Percentiles rank a stretch among this genome's conserved stretches.
These are phyloP conservation scores for Beauveria sp. DNA, from an alignment of 2,329 filamentous ascomycete genomes.

Conservation along the genomic window DNA sequence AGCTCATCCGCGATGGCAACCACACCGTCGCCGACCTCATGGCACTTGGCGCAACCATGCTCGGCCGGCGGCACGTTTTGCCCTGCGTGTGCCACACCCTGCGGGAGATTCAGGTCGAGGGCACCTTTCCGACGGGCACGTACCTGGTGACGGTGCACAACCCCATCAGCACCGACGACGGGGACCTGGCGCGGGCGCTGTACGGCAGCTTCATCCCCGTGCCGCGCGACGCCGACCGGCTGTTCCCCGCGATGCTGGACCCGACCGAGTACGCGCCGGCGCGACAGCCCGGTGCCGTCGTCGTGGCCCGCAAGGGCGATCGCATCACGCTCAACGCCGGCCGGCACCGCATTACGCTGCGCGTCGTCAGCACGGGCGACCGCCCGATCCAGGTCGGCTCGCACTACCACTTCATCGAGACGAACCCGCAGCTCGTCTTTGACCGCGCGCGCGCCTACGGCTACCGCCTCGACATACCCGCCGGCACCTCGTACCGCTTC, in stretches of 20 bases:
- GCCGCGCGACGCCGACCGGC: constrained; percentile 45
- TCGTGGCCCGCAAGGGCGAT: constrained; percentile 61
- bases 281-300: constrained; percentile 71
- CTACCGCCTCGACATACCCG: constrained; percentile 79
- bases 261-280: constrained; percentile 57
- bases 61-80: constrained; percentile 84
- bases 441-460: constrained; percentile 78
- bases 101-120: constrained; percentile 83
- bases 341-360: constrained; percentile 63
- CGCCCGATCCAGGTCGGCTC: constrained; percentile 73
- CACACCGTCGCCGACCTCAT: constrained; percentile 91
- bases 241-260: constrained; percentile 56
- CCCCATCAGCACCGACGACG: constrained; percentile 78
- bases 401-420: constrained; percentile 94
- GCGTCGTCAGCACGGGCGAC: constrained; percentile 84
- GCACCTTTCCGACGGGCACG: constrained; percentile 83
- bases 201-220: constrained; percentile 88
- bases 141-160: constrained; percentile 93
- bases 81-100: constrained; percentile 75
- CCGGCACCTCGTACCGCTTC: constrained; percentile 86
- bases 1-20: constrained; percentile 93
- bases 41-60: constrained; percentile 82
- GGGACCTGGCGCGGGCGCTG: constrained; percentile 75
- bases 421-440: constrained; percentile 84
- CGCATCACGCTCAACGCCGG: constrained; percentile 65